A percentile compares a stretch with the other conserved stretches of the same genome.
phyloP scores from a whole-genome alignment of 2,329 filamentous ascomycete species.

The Xenoacremonium recifei region DNA sequence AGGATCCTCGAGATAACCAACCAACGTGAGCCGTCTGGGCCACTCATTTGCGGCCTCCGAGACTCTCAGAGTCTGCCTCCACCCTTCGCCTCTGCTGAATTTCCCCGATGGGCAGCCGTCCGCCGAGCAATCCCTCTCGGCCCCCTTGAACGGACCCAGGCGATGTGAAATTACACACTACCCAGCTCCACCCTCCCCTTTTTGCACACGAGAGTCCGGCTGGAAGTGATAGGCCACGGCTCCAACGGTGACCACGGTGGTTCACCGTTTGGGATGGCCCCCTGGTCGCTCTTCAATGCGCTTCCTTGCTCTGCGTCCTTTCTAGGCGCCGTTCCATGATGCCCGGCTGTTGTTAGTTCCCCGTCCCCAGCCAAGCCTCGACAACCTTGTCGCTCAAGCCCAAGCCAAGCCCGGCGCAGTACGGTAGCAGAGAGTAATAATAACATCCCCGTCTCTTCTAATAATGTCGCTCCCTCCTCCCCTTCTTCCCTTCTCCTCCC shows the following conservation, averaged over 20 bases:
- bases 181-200: conserved; percentile 26
- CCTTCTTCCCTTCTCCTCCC: conserved; percentile 33
- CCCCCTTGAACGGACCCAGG: conserved; percentile 5
- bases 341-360: neutral
- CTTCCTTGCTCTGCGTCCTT: neutral
- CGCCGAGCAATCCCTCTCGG: neutral
- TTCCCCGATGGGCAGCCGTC: conserved; percentile 2
- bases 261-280: conserved; percentile 17
- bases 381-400: conserved; percentile 14
- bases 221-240: conserved; percentile 19
- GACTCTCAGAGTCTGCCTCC: conserved; percentile 4
- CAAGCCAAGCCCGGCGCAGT: conserved; percentile 9
- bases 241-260: conserved; percentile 26
- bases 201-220: conserved; percentile 12
- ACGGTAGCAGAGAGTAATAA: conserved; percentile 30
- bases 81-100: neutral
- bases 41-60: conserved; percentile 12
- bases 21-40: conserved; percentile 9
- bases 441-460: conserved; percentile 38
- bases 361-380: conserved; percentile 5
- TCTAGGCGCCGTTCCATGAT: neutral
- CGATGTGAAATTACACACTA: conserved; percentile 25
- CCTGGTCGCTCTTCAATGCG: conserved; percentile 18
- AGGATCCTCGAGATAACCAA: conserved; percentile 8
- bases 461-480: conserved; percentile 33